phyloP scores from a whole-genome alignment of 257 asterid genomes.

The Fraxinus excelsior region DNA sequence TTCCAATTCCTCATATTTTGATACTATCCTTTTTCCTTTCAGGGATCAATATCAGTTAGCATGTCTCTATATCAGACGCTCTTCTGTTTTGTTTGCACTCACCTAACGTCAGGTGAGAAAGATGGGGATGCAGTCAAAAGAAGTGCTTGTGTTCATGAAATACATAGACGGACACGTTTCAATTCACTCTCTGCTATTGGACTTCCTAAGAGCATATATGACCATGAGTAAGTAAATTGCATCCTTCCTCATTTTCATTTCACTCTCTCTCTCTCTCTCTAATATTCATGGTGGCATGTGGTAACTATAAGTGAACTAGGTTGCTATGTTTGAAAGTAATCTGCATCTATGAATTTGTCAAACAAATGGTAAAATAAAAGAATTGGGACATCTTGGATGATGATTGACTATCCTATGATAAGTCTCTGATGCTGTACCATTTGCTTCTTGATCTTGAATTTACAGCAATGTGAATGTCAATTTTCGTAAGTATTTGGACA shows the following conservation, averaged over 20 bases:
- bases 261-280: not conserved
- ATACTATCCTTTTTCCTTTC: slow-evolving; percentile 24
- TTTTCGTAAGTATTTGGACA: not conserved
- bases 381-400: not conserved
- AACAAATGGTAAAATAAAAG: slow-evolving; percentile 2
- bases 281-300: not conserved
- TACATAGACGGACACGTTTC: slow-evolving; percentile 82
- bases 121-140: slow-evolving; percentile 73
- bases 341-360: not conserved
- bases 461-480: not conserved
- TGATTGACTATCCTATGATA: not conserved
- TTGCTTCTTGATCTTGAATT: not conserved
- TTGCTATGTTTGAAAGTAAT: slow-evolving; percentile 11
- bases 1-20: slow-evolving; percentile 16
- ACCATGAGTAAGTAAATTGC: slow-evolving; percentile 76
- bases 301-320: slow-evolving; percentile 2
- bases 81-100: slow-evolving; percentile 82
- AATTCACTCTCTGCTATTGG: slow-evolving; percentile 53
- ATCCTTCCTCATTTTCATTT: not conserved
- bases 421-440: not conserved
- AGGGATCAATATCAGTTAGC: slow-evolving; percentile 97
- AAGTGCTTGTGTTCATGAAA: slow-evolving; percentile 83
- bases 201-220: slow-evolving; percentile 75
- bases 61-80: slow-evolving; percentile 94
- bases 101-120: slow-evolving; percentile 89